Evolutionary conservation across 148 eudicot genomes (phyloP).

Genomic region (Vaccinium darrowii): DNA sequence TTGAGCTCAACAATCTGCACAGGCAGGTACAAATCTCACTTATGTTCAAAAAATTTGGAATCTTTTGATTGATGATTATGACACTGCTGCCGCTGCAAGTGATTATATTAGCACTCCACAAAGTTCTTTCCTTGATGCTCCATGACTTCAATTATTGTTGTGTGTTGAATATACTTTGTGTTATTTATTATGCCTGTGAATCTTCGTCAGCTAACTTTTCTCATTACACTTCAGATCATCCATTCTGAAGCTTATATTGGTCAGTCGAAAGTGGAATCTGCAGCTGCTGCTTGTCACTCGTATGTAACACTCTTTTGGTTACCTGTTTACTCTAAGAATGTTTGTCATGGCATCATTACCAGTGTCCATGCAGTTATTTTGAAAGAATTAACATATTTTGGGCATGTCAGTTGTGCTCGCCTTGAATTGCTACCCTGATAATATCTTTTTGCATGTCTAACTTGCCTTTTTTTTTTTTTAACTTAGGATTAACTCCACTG

Average conservation of each 20-base stretch:
- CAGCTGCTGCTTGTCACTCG: conserved; percentile 93
- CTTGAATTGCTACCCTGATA: not conserved
- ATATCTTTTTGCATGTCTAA: conserved; percentile 17
- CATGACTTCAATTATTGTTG: not conserved
- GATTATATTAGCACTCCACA: too few species aligned
- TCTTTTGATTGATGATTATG: not conserved
- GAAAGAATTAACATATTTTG: conserved; percentile 6
- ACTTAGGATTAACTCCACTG: conserved; percentile 74
- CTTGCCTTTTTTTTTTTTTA: conserved; percentile 2
- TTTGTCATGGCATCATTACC: not conserved
- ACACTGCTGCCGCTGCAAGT: not conserved
- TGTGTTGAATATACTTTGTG: not conserved
- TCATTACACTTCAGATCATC: conserved; percentile 52
- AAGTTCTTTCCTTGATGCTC: not conserved
- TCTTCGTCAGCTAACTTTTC: not conserved
- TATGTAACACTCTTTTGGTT: conserved; percentile 38
- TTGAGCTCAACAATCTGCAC: conserved; percentile 97
- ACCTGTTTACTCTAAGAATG: not conserved
- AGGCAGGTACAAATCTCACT: conserved; percentile 67
- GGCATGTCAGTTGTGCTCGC: not conserved
- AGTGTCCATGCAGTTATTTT: conserved; percentile 9
- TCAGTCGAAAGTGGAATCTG: conserved; percentile 90
- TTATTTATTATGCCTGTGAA: not conserved
- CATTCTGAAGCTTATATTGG: conserved; percentile 90
- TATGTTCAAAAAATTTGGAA: not conserved